Percentiles rank a stretch among this genome's conserved stretches.
These are phyloP conservation scores for Penicillium turbatum DNA, from an alignment of 495 filamentous ascomycete species.

Conservation along the genomic window DNA sequence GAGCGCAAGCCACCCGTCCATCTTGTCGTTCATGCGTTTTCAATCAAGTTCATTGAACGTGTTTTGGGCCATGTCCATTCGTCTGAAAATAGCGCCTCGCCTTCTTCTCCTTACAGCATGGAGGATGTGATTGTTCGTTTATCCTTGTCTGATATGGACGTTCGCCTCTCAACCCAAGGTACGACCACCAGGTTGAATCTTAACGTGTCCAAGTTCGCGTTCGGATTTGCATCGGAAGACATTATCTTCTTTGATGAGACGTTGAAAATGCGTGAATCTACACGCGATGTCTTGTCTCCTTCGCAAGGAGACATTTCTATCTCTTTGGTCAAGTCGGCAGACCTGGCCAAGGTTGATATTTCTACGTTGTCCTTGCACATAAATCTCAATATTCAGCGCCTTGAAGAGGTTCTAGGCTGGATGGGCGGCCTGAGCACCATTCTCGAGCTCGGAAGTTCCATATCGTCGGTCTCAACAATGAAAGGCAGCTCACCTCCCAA, in stretches of 20 bases:
- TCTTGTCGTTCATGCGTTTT: constrained; percentile 50
- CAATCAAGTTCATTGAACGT: constrained; percentile 62
- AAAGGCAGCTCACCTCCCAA: constrained; percentile 31
- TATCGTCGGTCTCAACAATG: constrained; percentile 64
- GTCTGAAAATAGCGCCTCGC: constrained; percentile 4
- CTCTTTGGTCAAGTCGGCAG: constrained; percentile 49
- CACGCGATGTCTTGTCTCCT: constrained; percentile 55
- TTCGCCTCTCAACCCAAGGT: constrained; percentile 20
- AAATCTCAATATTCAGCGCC: constrained; percentile 67
- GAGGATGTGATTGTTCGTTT: constrained; percentile 39
- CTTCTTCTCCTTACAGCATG: constrained; percentile 19
- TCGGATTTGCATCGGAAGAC: constrained; percentile 69
- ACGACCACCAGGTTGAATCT: constrained; percentile 27
- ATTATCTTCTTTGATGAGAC: constrained; percentile 69
- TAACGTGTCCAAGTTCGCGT: constrained; percentile 59
- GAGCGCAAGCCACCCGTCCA: constrained; percentile 40
- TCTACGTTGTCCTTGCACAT: constrained; percentile 77
- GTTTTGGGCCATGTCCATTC: constrained; percentile 43
- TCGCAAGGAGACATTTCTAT: constrained; percentile 62
- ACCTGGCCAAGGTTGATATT: constrained; percentile 59
- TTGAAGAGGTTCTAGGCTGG: constrained; percentile 84
- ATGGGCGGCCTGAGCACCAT: constrained; percentile 93
- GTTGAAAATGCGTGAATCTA: constrained; percentile 66
- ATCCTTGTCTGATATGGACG: constrained; percentile 23
- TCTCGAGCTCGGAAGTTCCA: constrained; percentile 79